A percentile compares a stretch with the other conserved stretches of the same genome.
Conservation (phyloP, 257 asterid genomes). For the Asclepias syriaca region DNA sequence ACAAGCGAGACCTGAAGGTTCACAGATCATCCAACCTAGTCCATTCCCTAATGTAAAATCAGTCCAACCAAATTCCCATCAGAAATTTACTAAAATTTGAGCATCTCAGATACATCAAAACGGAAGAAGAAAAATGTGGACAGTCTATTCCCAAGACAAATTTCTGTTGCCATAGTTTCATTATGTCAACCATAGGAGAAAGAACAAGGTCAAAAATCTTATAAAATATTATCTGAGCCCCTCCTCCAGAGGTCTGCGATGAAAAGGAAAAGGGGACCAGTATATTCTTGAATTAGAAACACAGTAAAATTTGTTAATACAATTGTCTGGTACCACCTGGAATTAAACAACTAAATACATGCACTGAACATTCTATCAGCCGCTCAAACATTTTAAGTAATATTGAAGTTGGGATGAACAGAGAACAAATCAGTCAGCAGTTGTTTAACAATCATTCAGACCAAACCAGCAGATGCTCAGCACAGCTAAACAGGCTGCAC, state of each 20-base stretch:
- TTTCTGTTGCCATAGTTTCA: neutral
- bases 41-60: neutral
- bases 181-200: neutral
- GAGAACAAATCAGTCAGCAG: conserved; percentile 26
- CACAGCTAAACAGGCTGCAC: conserved; percentile 19
- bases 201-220: neutral
- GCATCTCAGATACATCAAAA: neutral
- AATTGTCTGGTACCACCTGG: neutral
- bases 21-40: neutral
- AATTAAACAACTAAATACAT: neutral
- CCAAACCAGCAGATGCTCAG: conserved; percentile 20
- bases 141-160: neutral
- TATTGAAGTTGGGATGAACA: conserved; percentile 4
- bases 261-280: neutral
- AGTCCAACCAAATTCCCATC: neutral
- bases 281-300: neutral
- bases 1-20: neutral
- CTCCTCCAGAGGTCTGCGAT: too few species aligned
- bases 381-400: neutral
- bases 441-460: conserved; percentile 17
- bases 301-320: neutral
- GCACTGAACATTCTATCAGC: neutral
- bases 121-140: neutral
- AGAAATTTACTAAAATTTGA: neutral
- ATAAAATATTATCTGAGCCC: too few species aligned